Evolutionary conservation across 371 early-diverging fungal genomes (phyloP), one percentile per base, ranked within the genome.

Genomic region (Basidiobolus meristosporus): DNA sequence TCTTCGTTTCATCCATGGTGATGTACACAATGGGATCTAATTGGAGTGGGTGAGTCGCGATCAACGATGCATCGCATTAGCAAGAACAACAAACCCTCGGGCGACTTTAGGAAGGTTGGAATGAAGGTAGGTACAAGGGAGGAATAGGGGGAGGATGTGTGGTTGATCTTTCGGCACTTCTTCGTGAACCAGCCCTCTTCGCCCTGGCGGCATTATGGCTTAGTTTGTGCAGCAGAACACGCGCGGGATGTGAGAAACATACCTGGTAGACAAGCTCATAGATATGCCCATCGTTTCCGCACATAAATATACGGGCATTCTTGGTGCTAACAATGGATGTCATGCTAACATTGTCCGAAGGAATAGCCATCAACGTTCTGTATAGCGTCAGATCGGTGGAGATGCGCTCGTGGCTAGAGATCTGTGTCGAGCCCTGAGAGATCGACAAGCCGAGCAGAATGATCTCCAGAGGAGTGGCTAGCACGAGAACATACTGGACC

Each of bases 141-240:
- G 62, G 48, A 50, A 57, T 21, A 37, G 59, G 21, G 43, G 57
- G 41, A 42, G 31, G 50, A 50, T 37, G 73, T 73, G 43, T 56
- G 69, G 56, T 68, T 73, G 38, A 66, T 59, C 52, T 84, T 84
- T 14, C 67, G 62, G 44, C 84, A 78, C 46, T 68, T 73, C 36
- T 75, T 63, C 3, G 66, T 68, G 45, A 89, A 78, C 86, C 87
- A 88, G 3, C 82, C 80, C 38, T 89, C 93, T 41, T 72, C 70
- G 10, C 21, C 16, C 16, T 34, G 12, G 3, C 3, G 20, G 68
- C 52, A 65, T 64, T 28, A 2, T 21, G 36, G 16, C n/a, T 10
- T 5, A 28, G 26, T 23, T 9, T 15, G 21, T 22, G 17, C 15
- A 17, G 16, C 7, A 18, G 15, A 14, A 35, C 6, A 14, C 3